Evolutionary conservation across 2,329 filamentous ascomycete species (phyloP), one percentile per base, ranked within the genome.

Genomic region (Sporothrix phasma): DNA sequence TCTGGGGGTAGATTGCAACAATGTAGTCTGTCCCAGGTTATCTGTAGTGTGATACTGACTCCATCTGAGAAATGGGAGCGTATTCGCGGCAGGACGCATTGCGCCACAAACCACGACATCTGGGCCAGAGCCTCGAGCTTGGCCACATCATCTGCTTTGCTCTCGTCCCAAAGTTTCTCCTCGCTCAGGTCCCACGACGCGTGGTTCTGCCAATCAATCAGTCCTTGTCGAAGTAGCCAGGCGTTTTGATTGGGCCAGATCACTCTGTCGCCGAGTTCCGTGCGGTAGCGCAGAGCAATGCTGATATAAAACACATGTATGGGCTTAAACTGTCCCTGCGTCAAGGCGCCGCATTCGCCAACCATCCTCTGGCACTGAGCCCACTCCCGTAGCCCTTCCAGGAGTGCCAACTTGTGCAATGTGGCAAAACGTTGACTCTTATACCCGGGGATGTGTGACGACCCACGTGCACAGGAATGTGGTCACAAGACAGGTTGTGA

Each of bases 391-490:
- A 58, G 37, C 13, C 34, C 54, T 43, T 58, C 54, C 54, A 58
- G 43, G 37, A 58, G 37, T 11, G 54, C 54, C 1, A 58, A 37
- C 54, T 43, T 58, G 54, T 58, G 54, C 22, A 58, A 17, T 19
- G 37, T 43, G n/a, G 54, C 54, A 41, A 58, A 39, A 3, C 37
- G 54, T 15, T 43, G 54, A 13, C 37, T 43, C 22, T 58, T 58
- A 22, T 58, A 58, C 54, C 37, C 54, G 54, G 5, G 54, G 54
- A 6, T 58, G 54, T 26, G 43, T 58, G 22, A 58, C 54, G 37
- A 58, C 54, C 54, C 54, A 58, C 54, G 54, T 58, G 11, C 54
- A 58, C 8, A 58, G 13, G 13, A 58, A 58, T 22, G 54, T 58
- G 2, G 54, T 58, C 37, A 15, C 19, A 13, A 58, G 54, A 15